These are phyloP conservation scores for Lasiodiplodia hormozganensis DNA, from an alignment of 2,329 filamentous ascomycete species.

Conservation along the genomic window DNA sequence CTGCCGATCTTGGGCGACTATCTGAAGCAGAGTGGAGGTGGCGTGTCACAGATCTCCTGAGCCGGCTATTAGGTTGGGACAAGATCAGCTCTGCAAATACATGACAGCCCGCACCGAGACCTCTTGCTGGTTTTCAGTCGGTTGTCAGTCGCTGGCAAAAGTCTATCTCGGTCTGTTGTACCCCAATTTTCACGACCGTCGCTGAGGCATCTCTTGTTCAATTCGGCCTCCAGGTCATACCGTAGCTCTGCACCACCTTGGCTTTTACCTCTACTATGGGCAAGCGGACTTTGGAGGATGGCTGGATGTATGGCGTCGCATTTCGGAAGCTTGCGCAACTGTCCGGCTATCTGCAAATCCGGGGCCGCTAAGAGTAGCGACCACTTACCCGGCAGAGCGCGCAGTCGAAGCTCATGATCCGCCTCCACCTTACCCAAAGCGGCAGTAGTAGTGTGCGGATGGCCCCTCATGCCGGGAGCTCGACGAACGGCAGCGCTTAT, in stretches of 20 bases:
- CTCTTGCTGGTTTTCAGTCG: not conserved
- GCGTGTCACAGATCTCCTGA: not conserved
- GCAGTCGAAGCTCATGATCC: slow-evolving; percentile 6
- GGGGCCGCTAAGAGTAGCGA: too few species aligned
- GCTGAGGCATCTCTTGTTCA: not conserved
- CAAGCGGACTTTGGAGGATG: not conserved
- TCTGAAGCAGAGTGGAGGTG: slow-evolving; percentile 2
- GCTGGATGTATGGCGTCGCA: not conserved
- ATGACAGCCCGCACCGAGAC: not conserved
- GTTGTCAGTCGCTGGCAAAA: not conserved
- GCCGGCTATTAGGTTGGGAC: not conserved
- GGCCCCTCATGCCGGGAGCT: slow-evolving; percentile 6
- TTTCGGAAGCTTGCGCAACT: not conserved
- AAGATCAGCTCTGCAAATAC: not conserved
- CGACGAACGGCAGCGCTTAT: slow-evolving; percentile 24
- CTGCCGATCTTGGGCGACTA: not conserved
- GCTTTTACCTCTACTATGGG: not conserved
- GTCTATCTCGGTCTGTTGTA: not conserved
- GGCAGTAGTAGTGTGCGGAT: slow-evolving; percentile 5
- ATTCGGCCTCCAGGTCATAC: not conserved
- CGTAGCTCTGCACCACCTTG: not conserved
- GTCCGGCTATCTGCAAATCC: not conserved
- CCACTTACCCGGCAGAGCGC: not conserved
- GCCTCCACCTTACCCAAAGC: not conserved
- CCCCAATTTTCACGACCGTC: not conserved